Conservation (phyloP, 2,329 filamentous ascomycete species). For the Phialophora chinensis region DNA sequence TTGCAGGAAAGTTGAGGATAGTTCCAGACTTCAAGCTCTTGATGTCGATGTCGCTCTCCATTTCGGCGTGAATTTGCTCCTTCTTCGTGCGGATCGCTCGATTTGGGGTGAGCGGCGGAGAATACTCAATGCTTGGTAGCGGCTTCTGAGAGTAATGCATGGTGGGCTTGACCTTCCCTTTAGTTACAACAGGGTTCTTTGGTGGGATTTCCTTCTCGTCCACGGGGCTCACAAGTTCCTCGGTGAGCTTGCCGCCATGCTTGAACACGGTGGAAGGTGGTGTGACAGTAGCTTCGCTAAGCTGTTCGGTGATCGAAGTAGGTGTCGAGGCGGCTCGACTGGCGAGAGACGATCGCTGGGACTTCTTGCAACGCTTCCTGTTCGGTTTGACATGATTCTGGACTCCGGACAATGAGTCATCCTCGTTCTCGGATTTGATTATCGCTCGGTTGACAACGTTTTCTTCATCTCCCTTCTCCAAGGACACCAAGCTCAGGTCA, state of each 20-base stretch:
- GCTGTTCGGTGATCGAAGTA: too few species aligned
- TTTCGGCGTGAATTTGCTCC: not conserved
- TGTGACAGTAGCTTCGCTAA: not conserved
- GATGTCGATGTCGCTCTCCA: constrained; percentile 14
- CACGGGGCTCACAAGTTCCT: not conserved
- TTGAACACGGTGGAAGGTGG: not conserved
- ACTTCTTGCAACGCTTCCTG: constrained; percentile 11
- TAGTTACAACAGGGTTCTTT: not conserved
- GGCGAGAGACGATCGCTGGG: not conserved
- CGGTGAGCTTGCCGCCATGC: not conserved
- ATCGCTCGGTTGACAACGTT: not conserved
- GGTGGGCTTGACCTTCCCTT: constrained; percentile 11
- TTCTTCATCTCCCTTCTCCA: constrained; percentile 12
- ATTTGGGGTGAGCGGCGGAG: constrained; percentile 12
- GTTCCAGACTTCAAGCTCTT: constrained; percentile 12
- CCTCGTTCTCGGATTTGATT: constrained; percentile 20
- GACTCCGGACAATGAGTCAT: not conserved
- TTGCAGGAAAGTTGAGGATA: constrained; percentile 5
- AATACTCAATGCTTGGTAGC: constrained; percentile 28
- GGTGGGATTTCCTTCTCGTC: not conserved
- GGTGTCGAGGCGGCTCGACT: not conserved
- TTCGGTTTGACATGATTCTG: not conserved
- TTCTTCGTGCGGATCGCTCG: not conserved
- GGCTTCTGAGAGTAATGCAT: constrained; percentile 16
- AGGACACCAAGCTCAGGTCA: not conserved